Base-by-base conservation (phyloP, 1,284 basidiomycete species). In the Ceratobasidium sp. region DNA sequence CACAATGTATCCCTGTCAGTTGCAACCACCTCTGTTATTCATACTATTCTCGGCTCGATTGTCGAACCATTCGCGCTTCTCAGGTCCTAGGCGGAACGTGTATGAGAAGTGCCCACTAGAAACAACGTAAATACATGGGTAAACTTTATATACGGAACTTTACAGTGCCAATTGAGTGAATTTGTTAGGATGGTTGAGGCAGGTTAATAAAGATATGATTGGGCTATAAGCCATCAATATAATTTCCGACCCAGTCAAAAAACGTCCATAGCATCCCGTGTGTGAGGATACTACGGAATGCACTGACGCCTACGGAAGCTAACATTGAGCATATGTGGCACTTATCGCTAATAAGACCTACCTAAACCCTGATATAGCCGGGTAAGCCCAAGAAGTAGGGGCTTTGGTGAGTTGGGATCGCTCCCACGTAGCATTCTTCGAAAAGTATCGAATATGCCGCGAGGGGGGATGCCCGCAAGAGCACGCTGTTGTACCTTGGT, bases 401-500 rank as follows among this genome's bases (percentile, higher is more conserved):
- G 88, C 81, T 90, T 90, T 27, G 92, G 91, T 68, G 87, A 83
- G 76, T 85, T 83, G 7, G 92, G 89, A 80, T 95, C 91, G 16
- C 93, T 87, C 64, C 94, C 93, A 83, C 91, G 86, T 74, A 95
- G 85, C 58, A 97, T 86, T 37, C 93, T 88, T 77, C 84, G 84
- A 71, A 96, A 85, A 6, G 95, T 95, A 81, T 92, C 90, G 80
- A 84, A 86, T 19, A 90, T 85, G 51, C 89, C 87, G 75, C 90
- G 88, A 77, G 89, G 87, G 58, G 85, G 86, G 77, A 91, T 88
- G 56, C 92, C 92, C 3, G 94, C 91, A 43, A 98, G 84, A 14
- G 93, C 90, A 69, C 95, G 90, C 79, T 96, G 92, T 81, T 98
- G 95, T 43, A 96, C 87, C 80, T 96, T 95, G 0, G 95, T 97